Evolutionary conservation across 192 early-diverging fungal species (phyloP).

Genomic region (Haplosporangium gracile): DNA sequence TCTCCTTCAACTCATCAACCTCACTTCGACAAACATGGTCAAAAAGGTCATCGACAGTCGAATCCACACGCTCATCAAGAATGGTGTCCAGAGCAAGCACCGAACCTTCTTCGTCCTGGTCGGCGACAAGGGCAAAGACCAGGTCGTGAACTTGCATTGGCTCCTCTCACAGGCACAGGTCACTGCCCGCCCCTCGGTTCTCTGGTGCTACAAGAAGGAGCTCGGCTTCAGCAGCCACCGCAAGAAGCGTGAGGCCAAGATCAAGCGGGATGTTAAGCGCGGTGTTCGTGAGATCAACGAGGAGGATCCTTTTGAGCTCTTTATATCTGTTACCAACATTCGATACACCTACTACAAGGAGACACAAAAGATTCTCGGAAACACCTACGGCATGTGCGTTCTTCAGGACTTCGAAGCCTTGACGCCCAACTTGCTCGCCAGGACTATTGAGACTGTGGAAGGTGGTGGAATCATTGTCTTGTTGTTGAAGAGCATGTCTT

Average conservation of each 20-base stretch:
- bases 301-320: slow-evolving; percentile 99
- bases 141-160: slow-evolving; percentile 98
- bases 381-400: slow-evolving; percentile 99
- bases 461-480: slow-evolving; percentile 96
- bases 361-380: slow-evolving; percentile 97
- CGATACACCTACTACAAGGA: slow-evolving; percentile 99
- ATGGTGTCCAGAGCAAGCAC: slow-evolving; percentile 91
- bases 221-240: slow-evolving; percentile 95
- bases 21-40: slow-evolving; percentile 67
- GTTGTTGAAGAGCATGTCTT: slow-evolving; percentile 94
- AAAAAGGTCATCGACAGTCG: slow-evolving; percentile 94
- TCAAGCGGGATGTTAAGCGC: slow-evolving; percentile 93
- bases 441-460: slow-evolving; percentile 98
- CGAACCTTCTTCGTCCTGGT: slow-evolving; percentile 97
- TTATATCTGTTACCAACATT: slow-evolving; percentile 95
- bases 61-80: slow-evolving; percentile 92
- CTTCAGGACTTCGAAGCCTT: slow-evolving; percentile 99
- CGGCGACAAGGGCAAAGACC: slow-evolving; percentile 93
- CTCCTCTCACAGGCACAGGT: slow-evolving; percentile 95
- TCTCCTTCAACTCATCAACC: background rate
- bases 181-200: slow-evolving; percentile 90
- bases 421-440: slow-evolving; percentile 96
- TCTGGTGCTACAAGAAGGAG: slow-evolving; percentile 99
- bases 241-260: slow-evolving; percentile 96
- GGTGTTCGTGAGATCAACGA: slow-evolving; percentile 92